Evolutionary conservation across 73 alveolate species (phyloP), one percentile per base, ranked within the genome.

Genomic region (Paramecium pentaurelia): DNA sequence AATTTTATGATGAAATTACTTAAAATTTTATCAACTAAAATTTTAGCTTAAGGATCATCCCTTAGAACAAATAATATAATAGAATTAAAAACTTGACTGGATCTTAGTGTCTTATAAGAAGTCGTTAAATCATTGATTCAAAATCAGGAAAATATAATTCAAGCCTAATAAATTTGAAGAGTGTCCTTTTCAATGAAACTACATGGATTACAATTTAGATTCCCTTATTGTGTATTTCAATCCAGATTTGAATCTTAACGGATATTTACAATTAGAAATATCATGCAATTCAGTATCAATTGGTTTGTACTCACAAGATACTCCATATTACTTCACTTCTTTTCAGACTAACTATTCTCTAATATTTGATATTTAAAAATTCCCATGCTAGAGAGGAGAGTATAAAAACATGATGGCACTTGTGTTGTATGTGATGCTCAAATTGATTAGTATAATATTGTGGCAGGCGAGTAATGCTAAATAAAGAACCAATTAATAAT

Each of bases 391-490:
- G 37, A 40, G 58, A 75, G 88, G 88, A 36, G 88, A 75, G 25
- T 22, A 37, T n/a, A 37, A 75, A 75, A 30, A 37, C 25, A 22
- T 2, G 58, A 75, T n/a, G 88, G 70, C 5, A 40, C 60, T 14
- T 75, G 88, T 75, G 32, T 40, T 14, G n/a, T 75, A 7, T 75
- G 88, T 37, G 88, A 75, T 75, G 58, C 88, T 12, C 27, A 22
- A 37, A 37, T 22, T 16, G 58, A 75, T n/a, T 38, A 37, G 18
- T 75, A 34, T 75, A 37, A 37, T 22, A 45, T 75, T 0, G 1
- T 4, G 14, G 88, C 68, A 75, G 60, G 60, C 1, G 60, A 75
- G 8, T 14, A 75, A 22, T 75, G 88, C 18, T 34, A 30, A 9
- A 34, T 75, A 3, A 75, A 37, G 32, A 20, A 75, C n/a, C 8